Evolutionary conservation across 129 eudicot species (phyloP), one percentile per base, ranked within the genome.

Genomic region (Ambrosia artemisiifolia): DNA sequence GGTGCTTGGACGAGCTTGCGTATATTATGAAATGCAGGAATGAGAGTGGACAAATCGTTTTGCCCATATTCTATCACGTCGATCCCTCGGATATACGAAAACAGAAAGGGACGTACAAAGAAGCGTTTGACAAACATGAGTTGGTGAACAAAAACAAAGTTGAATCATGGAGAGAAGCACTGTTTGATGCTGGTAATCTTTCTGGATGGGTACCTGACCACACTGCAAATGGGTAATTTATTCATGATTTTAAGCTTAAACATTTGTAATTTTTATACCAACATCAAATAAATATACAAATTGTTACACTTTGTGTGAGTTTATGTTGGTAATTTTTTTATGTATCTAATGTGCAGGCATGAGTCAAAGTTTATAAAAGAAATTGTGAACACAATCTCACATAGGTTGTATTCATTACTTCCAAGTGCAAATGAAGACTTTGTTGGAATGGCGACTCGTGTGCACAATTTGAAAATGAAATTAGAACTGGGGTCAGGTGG

Each of bases 401-500:
- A 49, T 16, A 33, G 11, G 18, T 34, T 69, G 48, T 51, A 4
- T 34, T 11, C 73, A n/a, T 10, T 35, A n/a, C 6, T 42, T 40
- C n/a, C 68, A 8, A 57, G 44, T 59, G 56, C 24, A 3, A n/a
- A 71, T 3, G 76, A 71, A 57, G 6, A 57, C 32, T 44, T 43
- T 1, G 40, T 71, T 63, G 73, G 82, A 64, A 42, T 71, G 0
- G 67, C 2, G 40, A 17, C 72, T 63, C 77, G 77, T 11, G 40
- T 71, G 35, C 65, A 70, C 44, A 10, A 51, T 11, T 30, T 78
- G 30, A 49, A 63, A 14, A 10, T 28, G 7, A 48, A 35, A 64
- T 11, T 78, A 53, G 35, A 53, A 18, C 20, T 48, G 0, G 72
- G 38, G 17, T 14, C 49, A 10, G 34, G 16, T 70, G 71, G 70